Evolutionary conservation across 495 filamentous ascomycete genomes (phyloP).

Genomic region (Pseudoneurospora amorphoporcata): DNA sequence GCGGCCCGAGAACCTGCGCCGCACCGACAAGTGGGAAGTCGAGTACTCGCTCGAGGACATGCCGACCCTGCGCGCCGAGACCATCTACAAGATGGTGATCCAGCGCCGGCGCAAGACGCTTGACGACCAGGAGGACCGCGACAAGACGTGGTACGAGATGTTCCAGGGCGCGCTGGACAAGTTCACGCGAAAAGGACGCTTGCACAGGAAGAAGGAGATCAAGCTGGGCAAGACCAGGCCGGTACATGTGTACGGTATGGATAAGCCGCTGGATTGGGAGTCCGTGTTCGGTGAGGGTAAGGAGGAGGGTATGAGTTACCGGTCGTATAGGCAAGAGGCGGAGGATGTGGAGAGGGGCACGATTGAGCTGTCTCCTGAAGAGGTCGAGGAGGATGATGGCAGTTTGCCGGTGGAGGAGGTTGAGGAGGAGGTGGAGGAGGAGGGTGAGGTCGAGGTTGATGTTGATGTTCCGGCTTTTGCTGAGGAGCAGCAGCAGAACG

Average conservation of each 20-base stretch:
- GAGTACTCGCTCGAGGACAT: constrained; percentile 65
- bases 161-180: constrained; percentile 22
- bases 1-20: constrained; percentile 44
- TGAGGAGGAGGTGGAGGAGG: neutral
- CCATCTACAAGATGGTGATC: constrained; percentile 41
- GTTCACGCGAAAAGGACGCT: constrained; percentile 18
- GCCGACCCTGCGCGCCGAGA: constrained; percentile 21
- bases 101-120: constrained; percentile 39
- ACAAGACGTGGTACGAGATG: constrained; percentile 29
- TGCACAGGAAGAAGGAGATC: constrained; percentile 16
- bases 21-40: constrained; percentile 55
- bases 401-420: neutral
- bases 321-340: neutral
- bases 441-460: neutral
- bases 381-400: neutral
- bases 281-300: constrained; percentile 18
- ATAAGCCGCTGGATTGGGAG: constrained; percentile 12
- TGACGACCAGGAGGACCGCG: constrained; percentile 20
- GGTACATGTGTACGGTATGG: constrained; percentile 22
- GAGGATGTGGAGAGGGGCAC: neutral
- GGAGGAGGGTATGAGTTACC: neutral
- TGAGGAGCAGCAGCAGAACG: neutral
- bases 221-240: constrained; percentile 7
- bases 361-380: neutral
- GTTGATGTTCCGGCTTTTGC: neutral